Evolutionary conservation across 768 basidiomycete genomes (phyloP), one percentile per base, ranked within the genome.

Genomic region (Lactarius tabidus): DNA sequence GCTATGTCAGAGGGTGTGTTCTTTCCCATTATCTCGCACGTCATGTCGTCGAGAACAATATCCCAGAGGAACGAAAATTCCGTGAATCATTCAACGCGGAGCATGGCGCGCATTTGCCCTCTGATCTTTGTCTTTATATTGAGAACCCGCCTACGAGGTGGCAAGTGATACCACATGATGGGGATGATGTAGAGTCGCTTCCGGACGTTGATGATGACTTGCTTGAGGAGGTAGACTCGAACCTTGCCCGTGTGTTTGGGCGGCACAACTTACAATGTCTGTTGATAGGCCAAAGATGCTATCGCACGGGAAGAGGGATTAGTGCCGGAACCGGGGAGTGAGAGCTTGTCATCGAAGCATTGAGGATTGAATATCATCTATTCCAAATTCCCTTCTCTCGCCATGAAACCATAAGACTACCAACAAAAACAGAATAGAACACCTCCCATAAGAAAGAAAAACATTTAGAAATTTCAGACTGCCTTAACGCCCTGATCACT

Each of bases 71-170:
- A 73, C 80, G 80, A 26, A 78, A 79, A 63, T 74, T 83, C 15
- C 83, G 92, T 41, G 80, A 82, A 55, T 81, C 80, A 38, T 94
- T 94, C 74, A 90, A 91, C 66, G 79, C 79, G 3, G 86, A 87
- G 54, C 85, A 93, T 57, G 91, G 90, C 0, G 80, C 80, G 15
- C 83, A 88, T 72, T 80, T 94, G 2, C 91, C 91, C 0, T 82
- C 87, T 67, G 92, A 94, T 69, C 80, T 94, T 43, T 93, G 92
- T 72, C 76, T 92, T 18, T 90, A 83, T 65, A 85, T 93, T 59
- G 84, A 83, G 68, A 89, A 92, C 72, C 74, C 82, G 12, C 91
- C 91, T 12, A 91, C 89, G 41, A 80, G 79, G 59, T 91, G 88
- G 86, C 83, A 88, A 65, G 80, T 91, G 15, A 72, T 82, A 1